Evolutionary conservation across 2,329 filamentous ascomycete species (phyloP), one percentile per base, ranked within the genome.

Genomic region (Fusarium sarcochroum): DNA sequence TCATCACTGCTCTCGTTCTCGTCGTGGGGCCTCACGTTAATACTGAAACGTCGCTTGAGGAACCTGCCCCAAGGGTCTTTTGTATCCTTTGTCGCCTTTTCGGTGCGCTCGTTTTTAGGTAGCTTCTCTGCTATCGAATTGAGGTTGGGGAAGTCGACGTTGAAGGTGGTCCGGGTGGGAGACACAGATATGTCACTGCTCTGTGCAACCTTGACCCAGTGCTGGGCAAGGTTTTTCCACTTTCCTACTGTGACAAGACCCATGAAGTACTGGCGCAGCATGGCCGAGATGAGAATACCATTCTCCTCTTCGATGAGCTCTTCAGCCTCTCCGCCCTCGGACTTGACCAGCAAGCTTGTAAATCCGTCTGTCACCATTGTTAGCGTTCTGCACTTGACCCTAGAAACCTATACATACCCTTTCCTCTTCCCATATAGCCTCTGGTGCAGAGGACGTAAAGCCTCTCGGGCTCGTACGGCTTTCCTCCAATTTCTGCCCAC

Each of bases 231-330:
- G 59, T 89, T 85, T 62, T 87, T 89, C 94, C 94, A 97, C 73
- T 89, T 88, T 18, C 93, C 92, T 25, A 97, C 81, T 1, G 94
- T 91, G 57, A 93, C 92, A 42, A 97, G 84, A 8, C 90, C 92
- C 86, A 97, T 91, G 79, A 97, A 97, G 79, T 97, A 97, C 76
- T 97, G 94, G 14, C 94, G 89, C 20, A 98, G 84, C 77, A 98
- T 90, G 75, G 92, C 93, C 48, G 91, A 94, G 72, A 97, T 93
- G 57, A 97, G 84, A 17, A 97, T 90, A 5, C 94, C 94, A 70
- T 92, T 94, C 76, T 98, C 94, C 74, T 97, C 93, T 30, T 89
- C 90, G 7, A 97, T 90, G 17, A 97, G 81, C 75, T 94, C 92
- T 70, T 93, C 89, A 2, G 90, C 91, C 5, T 86, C 81, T 17